These are phyloP conservation scores for Rhododendron vialii DNA, from an alignment of 148 eudicot species.

Conservation along the genomic window DNA sequence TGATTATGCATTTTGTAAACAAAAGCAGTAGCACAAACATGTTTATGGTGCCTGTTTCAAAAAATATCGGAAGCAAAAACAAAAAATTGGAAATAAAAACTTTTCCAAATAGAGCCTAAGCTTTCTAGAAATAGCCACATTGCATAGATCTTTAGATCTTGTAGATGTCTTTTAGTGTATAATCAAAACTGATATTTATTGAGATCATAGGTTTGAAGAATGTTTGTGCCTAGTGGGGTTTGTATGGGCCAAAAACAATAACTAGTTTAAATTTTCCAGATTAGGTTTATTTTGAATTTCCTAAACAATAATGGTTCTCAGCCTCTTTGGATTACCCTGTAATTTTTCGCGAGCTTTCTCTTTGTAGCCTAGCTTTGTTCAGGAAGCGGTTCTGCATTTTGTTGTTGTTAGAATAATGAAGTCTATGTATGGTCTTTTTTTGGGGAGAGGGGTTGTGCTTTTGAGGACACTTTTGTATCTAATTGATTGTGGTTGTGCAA, in stretches of 20 bases:
- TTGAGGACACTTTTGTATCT: background rate
- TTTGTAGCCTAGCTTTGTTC: background rate
- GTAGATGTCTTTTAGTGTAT: background rate
- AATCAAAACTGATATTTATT: background rate
- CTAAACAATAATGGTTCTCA: background rate
- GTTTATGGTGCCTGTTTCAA: too few species aligned
- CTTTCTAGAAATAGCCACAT: background rate
- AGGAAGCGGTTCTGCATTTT: background rate
- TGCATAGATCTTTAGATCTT: background rate
- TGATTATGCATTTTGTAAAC: too few species aligned
- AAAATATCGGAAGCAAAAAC: too few species aligned
- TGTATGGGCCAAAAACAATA: background rate
- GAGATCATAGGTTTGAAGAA: background rate
- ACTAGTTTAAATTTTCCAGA: background rate
- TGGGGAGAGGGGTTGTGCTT: background rate
- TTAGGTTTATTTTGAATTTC: background rate
- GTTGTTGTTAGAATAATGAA: background rate
- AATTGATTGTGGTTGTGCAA: background rate
- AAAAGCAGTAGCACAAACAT: too few species aligned
- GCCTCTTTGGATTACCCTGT: background rate
- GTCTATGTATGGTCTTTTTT: background rate
- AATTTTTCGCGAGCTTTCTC: background rate
- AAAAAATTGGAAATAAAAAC: too few species aligned
- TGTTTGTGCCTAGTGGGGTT: background rate
- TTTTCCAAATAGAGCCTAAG: background rate